Conservation (phyloP, 1,139 yeast genomes). For the Sugiyamaella paludigena region DNA sequence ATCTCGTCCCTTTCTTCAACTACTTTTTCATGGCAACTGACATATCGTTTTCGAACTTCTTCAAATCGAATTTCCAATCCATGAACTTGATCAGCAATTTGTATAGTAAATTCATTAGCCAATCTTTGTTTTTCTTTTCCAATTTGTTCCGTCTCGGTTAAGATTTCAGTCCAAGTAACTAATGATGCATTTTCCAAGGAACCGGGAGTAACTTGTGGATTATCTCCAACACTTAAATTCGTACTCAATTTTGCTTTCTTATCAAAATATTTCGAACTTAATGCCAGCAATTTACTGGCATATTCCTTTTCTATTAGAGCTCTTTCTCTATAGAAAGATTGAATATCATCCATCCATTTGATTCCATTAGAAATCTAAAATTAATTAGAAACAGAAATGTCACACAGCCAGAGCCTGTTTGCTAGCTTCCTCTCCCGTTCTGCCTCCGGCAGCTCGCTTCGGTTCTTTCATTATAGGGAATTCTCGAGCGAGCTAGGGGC, state of each 20-base stretch:
- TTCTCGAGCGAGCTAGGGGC: no score
- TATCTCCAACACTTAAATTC: constrained; percentile 80
- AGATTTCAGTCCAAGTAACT: constrained; percentile 90
- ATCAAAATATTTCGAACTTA: constrained; percentile 69
- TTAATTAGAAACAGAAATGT: no score
- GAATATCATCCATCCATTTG: constrained; percentile 74
- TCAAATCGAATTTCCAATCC: constrained; percentile 55
- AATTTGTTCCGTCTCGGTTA: constrained; percentile 78
- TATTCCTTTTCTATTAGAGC: constrained; percentile 82
- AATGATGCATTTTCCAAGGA: constrained; percentile 88
- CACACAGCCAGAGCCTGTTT: no score
- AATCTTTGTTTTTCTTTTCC: constrained; percentile 66
- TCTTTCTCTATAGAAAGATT: constrained; percentile 79
- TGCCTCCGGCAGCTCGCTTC: no score
- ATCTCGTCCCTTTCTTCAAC: constrained; percentile 55
- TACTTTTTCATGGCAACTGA: constrained; percentile 57
- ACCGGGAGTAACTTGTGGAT: constrained; percentile 91
- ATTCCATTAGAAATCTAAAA: constrained; percentile 60
- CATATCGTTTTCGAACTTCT: constrained; percentile 55
- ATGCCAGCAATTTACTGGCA: constrained; percentile 59
- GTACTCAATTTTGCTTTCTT: constrained; percentile 72
- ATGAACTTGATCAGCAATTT: constrained; percentile 61
- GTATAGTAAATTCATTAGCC: constrained; percentile 58
- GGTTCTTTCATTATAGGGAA: no score
- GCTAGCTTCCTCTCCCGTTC: no score